Evolutionary conservation across 2,329 filamentous ascomycete species (phyloP), one percentile per base, ranked within the genome.

Genomic region (Phyllosticta ampelicida): DNA sequence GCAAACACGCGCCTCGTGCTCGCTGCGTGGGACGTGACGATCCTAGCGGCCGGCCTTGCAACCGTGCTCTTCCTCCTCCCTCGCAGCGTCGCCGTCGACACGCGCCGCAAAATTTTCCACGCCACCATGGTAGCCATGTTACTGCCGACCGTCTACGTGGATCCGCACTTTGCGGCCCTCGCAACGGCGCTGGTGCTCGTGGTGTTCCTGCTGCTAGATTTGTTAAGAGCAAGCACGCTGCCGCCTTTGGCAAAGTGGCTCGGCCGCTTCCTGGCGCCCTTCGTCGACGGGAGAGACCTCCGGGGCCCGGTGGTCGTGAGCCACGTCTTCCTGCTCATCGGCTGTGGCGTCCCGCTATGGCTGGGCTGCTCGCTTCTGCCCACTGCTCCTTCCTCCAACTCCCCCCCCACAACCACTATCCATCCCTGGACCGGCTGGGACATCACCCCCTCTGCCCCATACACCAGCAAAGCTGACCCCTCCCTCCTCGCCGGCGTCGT

Each of bases 81-180:
- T 48, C 77, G 84, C 2, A 77, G 89, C 54, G 91, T 88, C 63
- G 91, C 96, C 73, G 92, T 99, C 52, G 94, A 99, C 73, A 99
- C 94, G 1, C 83, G 94, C 54, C 85, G 94, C 54, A 99, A 99
- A 72, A 89, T 97, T 21, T 99, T 99, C 71, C 94, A 99, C 71
- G 95, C 95, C 64, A 96, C 92, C 80, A 97, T 97, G 87, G 92
- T 97, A 8, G 84, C 85, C 58, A 96, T 99, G 89, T 86, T 99
- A 58, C 79, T 97, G 1, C 91, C 94, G 0, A 84, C 89, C 1
- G 88, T 86, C 1, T 96, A 85, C 68, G 75, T 97, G 62, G 94
- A 99, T 70, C 92, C 94, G 0, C 79, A 86, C 48, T 97, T 89
- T 71, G 85, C 86, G 54, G 83, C 87, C 1, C 77, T 99, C 11